A percentile compares a stretch with the other conserved stretches of the same genome.
These are phyloP conservation scores for Paracoccidioides brasiliensis DNA, from an alignment of 2,329 filamentous ascomycete genomes.

Conservation along the genomic window DNA sequence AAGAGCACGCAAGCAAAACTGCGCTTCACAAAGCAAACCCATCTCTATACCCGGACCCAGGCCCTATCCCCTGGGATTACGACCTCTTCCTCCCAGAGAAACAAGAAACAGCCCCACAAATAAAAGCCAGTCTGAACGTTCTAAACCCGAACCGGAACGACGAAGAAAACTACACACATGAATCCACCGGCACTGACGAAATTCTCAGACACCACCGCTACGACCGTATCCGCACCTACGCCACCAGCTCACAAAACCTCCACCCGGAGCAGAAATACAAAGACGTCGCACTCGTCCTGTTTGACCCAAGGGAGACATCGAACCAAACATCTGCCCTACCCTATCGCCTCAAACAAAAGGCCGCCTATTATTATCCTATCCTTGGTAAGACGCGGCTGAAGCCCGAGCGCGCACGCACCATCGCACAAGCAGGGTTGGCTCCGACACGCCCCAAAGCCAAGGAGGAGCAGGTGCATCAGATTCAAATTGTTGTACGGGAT, in stretches of 20 bases:
- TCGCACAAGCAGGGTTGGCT: conserved; percentile 28
- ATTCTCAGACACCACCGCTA: conserved; percentile 39
- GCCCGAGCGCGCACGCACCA: conserved; percentile 33
- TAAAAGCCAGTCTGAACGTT: conserved; percentile 44
- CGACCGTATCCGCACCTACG: conserved; percentile 47
- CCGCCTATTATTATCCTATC: conserved; percentile 26
- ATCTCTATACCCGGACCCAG: conserved; percentile 37
- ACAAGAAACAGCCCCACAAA: conserved; percentile 33
- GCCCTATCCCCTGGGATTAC: conserved; percentile 44
- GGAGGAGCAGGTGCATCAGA: conserved; percentile 40
- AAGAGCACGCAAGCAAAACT: conserved; percentile 37
- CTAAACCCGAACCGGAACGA: conserved; percentile 42
- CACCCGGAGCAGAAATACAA: conserved; percentile 41
- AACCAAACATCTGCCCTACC: not conserved
- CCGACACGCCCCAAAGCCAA: conserved; percentile 26
- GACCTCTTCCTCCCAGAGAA: conserved; percentile 46
- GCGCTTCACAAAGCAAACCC: conserved; percentile 39
- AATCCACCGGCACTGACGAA: conserved; percentile 24
- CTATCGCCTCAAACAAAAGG: conserved; percentile 3
- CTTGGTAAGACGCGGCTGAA: conserved; percentile 44
- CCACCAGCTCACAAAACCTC: conserved; percentile 42
- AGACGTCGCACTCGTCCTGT: conserved; percentile 46
- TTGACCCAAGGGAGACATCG: conserved; percentile 33
- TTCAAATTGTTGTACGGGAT: conserved; percentile 40
- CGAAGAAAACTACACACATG: conserved; percentile 36